Evolutionary conservation across 75 land plant genomes (phyloP), one percentile per base, ranked within the genome.

Genomic region (Isoetes taiwanensis): DNA sequence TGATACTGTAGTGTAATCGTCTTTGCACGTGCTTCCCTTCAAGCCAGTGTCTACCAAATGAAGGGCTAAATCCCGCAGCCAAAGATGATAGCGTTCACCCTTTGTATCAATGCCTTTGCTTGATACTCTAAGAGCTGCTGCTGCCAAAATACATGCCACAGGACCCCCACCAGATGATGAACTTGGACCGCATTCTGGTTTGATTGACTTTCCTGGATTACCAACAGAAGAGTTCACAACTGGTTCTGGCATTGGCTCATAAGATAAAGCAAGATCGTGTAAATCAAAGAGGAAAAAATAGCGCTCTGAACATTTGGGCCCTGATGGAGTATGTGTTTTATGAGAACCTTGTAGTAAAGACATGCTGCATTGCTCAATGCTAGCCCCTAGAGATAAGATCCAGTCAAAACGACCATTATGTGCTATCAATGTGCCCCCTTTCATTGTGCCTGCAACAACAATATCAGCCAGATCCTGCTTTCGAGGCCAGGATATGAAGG

Each of bases 401-500:
- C 96, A 94, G 67, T 94, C 96, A 54, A 94, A 64, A 11, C 81
- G 77, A 52, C 90, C 96, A 58, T 96, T 90, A 52, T 78, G 72
- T 14, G 99, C 89, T 32, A 89, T 57, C 26, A 94, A 52, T 32
- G 99, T 94, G 34, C 70, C 70, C 48, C 99, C 78, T 61, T 67
- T 69, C 5, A 94, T 54, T 54, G 66, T 62, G 30, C 81, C 61
- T 23, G 79, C 76, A 20, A 80, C 68, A 48, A 38, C 62, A 58
- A 59, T 30, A 20, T 64, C 69, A 6, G 58, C 41, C 17, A 57
- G 56, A 21, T 23, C 16, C 41, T 56, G 63, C 28, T 33, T 28
- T 16, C 34, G 31, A 5, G 71, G 69, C 74, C 68, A 64, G 2
- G 57, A 16, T 12, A 65, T 29, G 35, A 65, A 29, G n/a, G 62